phyloP scores from a whole-genome alignment of 306 rosid species.

The Amphicarpaea edgeworthii region DNA sequence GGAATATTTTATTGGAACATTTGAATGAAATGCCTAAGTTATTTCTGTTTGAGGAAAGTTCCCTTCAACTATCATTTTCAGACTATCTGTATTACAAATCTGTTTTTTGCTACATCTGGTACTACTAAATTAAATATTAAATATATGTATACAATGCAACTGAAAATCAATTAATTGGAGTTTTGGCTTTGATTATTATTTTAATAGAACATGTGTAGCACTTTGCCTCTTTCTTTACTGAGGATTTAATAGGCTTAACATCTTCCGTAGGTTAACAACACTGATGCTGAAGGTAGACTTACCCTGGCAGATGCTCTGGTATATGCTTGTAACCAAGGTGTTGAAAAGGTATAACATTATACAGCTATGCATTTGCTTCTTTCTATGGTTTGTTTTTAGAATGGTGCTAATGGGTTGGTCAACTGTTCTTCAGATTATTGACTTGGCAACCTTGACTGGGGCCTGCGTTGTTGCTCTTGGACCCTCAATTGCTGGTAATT shows the following conservation, averaged over 20 bases:
- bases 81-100: constrained; percentile 22
- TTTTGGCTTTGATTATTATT: constrained; percentile 6
- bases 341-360: constrained; percentile 72
- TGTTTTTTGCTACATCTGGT: constrained; percentile 23
- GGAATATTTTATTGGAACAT: constrained; percentile 34
- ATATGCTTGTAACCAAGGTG: constrained; percentile 98
- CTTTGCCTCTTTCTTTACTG: constrained; percentile 15
- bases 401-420: constrained; percentile 46
- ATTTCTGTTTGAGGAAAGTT: constrained; percentile 29
- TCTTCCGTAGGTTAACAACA: constrained; percentile 85
- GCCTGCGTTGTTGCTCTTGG: constrained; percentile 94
- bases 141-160: not conserved
- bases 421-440: constrained; percentile 74
- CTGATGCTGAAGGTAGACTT: constrained; percentile 99
- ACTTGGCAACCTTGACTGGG: constrained; percentile 95
- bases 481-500: constrained; percentile 89
- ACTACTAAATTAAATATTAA: not conserved
- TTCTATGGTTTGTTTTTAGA: constrained; percentile 41
- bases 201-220: constrained; percentile 6
- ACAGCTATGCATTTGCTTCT: constrained; percentile 38
- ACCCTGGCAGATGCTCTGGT: constrained; percentile 97
- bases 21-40: constrained; percentile 33
- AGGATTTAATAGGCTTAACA: constrained; percentile 43
- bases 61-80: constrained; percentile 8
- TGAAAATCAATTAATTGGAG: constrained; percentile 26